Base-by-base conservation (phyloP, 2,329 filamentous ascomycete genomes). In the Trichoderma guizhouense region DNA sequence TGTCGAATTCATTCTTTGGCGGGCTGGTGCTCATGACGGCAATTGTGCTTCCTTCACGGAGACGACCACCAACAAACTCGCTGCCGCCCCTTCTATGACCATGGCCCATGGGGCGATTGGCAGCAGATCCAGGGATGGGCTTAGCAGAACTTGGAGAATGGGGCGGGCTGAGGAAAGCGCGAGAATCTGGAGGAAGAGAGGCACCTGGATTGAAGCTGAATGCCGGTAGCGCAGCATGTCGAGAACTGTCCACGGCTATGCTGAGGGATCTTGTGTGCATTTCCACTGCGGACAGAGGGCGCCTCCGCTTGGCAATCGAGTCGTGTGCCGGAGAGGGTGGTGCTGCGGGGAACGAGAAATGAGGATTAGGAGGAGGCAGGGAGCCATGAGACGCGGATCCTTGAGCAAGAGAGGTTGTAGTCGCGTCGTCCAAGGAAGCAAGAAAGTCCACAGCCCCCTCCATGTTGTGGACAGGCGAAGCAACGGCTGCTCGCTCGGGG, bases 21-120 rank as follows among this genome's bases (percentile, higher is more conserved):
- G 92, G 91, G 76, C 91, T 94, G 14, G 89, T 88, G 80, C 89
- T 92, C 82, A 93, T 85, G 8, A 89, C 82, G 11, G 87, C 87
- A 64, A 90, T 89, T 0, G 87, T 84, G 62, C 87, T 88, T 14
- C 88, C 83, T 81, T 86, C 81, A 76, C 89, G 84, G 75, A 87
- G 82, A 76, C 91, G 92, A 8, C 92, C 93, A 47, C 93, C 93
- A 61, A 97, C 92, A 77, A 97, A 94, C 79, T 97, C 94, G 79
- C 94, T 97, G 32, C 90, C 92, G 69, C 92, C 92, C 77, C 95
- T 89, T 76, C 91, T 88, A 80, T 97, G 95, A 34, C 92, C 90
- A 78, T 94, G 92, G 26, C 91, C 90, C 36, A 83, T 82, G 28
- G 87, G 83, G 73, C 89, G 86, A 24, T 87, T 84, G 21, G 90